phyloP scores from a whole-genome alignment of 306 rosid species.

The Quercus alba region DNA sequence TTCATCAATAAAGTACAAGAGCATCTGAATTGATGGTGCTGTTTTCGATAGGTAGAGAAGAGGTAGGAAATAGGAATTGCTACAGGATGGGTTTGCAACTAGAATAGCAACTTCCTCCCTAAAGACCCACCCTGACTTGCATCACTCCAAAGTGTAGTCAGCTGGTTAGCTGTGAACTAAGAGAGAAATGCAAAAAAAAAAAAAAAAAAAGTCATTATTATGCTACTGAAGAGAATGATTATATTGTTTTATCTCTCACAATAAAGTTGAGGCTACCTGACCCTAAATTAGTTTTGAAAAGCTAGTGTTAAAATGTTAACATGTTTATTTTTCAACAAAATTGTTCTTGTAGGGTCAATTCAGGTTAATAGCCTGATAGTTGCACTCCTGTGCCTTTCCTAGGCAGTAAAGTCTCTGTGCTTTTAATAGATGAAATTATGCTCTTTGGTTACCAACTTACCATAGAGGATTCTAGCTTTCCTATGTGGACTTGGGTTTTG shows the following conservation, averaged over 20 bases:
- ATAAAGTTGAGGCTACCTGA: background rate
- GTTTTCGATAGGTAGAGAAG: background rate
- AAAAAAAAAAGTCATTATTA: background rate
- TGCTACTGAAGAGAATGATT: background rate
- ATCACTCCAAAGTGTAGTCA: background rate
- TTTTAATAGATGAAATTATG: background rate
- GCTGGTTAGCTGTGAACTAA: background rate
- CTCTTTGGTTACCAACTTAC: background rate
- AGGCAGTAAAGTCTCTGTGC: slow-evolving; percentile 6
- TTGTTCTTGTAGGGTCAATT: background rate
- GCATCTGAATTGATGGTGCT: background rate
- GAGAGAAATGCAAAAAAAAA: background rate
- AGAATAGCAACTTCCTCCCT: background rate
- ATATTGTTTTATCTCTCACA: background rate
- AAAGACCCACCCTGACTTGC: background rate
- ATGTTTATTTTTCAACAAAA: background rate
- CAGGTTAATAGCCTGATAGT: background rate
- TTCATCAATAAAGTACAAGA: slow-evolving; percentile 1
- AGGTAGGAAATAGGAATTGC: slow-evolving; percentile 8
- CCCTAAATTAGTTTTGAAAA: background rate
- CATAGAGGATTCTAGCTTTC: background rate
- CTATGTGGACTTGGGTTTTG: background rate
- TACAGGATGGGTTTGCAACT: background rate
- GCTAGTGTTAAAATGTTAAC: slow-evolving; percentile 9
- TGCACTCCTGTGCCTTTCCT: background rate